Conservation (phyloP, 768 basidiomycete species). For the Strobilomyces confusus region DNA sequence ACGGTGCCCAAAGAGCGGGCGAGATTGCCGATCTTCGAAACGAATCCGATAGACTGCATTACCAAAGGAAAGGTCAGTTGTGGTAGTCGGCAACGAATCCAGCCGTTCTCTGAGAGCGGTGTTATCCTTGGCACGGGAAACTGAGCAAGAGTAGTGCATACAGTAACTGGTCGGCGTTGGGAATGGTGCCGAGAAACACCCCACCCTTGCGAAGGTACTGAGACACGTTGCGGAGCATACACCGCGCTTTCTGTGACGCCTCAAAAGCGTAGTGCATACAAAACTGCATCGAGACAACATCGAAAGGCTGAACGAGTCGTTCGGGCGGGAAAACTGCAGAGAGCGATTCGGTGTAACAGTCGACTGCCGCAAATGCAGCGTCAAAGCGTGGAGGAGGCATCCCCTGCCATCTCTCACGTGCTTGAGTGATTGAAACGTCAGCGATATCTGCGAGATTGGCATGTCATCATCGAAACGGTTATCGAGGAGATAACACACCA, state of each 20-base stretch:
- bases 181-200: constrained; percentile 95
- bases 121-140: constrained; percentile 13
- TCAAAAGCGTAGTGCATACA: constrained; percentile 99
- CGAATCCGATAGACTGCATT: constrained; percentile 87
- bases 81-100: constrained; percentile 61
- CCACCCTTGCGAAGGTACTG: constrained; percentile 79
- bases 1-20: constrained; percentile 78
- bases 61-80: constrained; percentile 75
- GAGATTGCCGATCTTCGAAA: constrained; percentile 67
- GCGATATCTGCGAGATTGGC: constrained; percentile 68
- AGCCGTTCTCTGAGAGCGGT: constrained; percentile 56
- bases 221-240: constrained; percentile 91
- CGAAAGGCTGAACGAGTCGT: constrained; percentile 67
- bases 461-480: not conserved
- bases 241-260: constrained; percentile 76
- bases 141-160: constrained; percentile 38
- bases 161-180: constrained; percentile 83
- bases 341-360: constrained; percentile 80
- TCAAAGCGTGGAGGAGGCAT: constrained; percentile 56
- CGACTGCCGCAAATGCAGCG: constrained; percentile 79
- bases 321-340: constrained; percentile 62
- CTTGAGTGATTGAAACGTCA: constrained; percentile 82
- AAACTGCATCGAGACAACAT: constrained; percentile 98
- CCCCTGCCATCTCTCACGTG: constrained; percentile 63
- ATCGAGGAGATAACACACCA: constrained; percentile 45